phyloP scores from a whole-genome alignment of 1,139 yeast genomes.

The Lodderomyces metapsilosis region DNA sequence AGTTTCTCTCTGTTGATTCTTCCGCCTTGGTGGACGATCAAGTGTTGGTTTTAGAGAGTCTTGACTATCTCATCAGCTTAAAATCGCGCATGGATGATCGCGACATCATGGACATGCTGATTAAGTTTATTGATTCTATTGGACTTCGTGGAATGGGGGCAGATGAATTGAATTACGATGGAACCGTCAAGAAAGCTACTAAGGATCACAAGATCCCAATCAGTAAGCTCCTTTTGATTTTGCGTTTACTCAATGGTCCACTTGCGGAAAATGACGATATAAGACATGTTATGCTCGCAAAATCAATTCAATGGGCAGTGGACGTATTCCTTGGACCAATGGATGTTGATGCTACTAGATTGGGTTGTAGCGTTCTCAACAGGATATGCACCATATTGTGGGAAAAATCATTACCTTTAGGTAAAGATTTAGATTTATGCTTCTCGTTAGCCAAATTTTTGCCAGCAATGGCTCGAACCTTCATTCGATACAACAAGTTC shows the following conservation, averaged over 20 bases:
- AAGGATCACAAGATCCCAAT: slow-evolving; percentile 57
- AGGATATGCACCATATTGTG: slow-evolving; percentile 45
- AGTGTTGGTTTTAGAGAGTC: slow-evolving; percentile 52
- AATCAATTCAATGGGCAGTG: slow-evolving; percentile 62
- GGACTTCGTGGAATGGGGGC: slow-evolving; percentile 55
- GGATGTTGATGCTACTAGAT: slow-evolving; percentile 59
- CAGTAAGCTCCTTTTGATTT: slow-evolving; percentile 57
- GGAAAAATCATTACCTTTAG: slow-evolving; percentile 24
- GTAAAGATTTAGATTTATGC: slow-evolving; percentile 29
- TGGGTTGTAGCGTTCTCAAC: slow-evolving; percentile 59
- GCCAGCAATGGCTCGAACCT: slow-evolving; percentile 51
- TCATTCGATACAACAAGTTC: slow-evolving; percentile 52
- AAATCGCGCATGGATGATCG: slow-evolving; percentile 37
- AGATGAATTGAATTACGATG: slow-evolving; percentile 30
- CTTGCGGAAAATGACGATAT: slow-evolving; percentile 35
- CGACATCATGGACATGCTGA: slow-evolving; percentile 38
- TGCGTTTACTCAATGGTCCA: slow-evolving; percentile 53
- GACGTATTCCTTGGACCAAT: slow-evolving; percentile 53
- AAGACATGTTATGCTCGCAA: slow-evolving; percentile 46
- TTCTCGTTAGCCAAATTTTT: slow-evolving; percentile 51
- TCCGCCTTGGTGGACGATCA: slow-evolving; percentile 58
- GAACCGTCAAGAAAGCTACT: slow-evolving; percentile 22
- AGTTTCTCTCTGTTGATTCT: slow-evolving; percentile 48
- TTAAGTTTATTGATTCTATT: slow-evolving; percentile 47
- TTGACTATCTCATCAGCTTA: slow-evolving; percentile 53